Evolutionary conservation across 306 rosid species (phyloP).

Genomic region (Castanopsis chinensis): DNA sequence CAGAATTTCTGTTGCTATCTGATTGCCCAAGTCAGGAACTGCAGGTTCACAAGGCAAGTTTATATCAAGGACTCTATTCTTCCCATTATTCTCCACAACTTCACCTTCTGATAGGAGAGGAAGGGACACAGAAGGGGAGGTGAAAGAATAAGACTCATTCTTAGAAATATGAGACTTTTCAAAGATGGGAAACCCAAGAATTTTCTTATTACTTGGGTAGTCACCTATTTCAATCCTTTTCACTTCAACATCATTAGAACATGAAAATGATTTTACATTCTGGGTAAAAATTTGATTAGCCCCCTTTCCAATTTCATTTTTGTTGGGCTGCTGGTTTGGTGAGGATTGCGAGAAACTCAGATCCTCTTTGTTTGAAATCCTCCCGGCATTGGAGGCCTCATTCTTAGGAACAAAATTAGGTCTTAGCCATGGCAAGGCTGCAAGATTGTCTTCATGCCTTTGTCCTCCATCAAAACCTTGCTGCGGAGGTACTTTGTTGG

Average conservation of each 20-base stretch:
- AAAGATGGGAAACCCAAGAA: constrained; percentile 72
- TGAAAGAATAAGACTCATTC: constrained; percentile 49
- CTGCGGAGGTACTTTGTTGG: constrained; percentile 35
- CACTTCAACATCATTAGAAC: constrained; percentile 39
- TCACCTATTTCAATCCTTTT: constrained; percentile 46
- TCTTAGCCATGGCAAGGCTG: constrained; percentile 71
- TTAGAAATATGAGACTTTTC: constrained; percentile 46
- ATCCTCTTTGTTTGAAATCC: constrained; percentile 39
- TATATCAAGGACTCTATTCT: constrained; percentile 53
- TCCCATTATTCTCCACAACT: constrained; percentile 34
- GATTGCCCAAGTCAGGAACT: constrained; percentile 48
- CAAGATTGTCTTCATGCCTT: constrained; percentile 48
- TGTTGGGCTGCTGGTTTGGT: constrained; percentile 26
- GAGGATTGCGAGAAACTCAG: constrained; percentile 39
- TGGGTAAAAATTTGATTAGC: constrained; percentile 33
- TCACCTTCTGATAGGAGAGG: constrained; percentile 34
- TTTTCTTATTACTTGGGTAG: constrained; percentile 41
- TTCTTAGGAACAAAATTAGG: constrained; percentile 43
- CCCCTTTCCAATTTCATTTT: constrained; percentile 43
- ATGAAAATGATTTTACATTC: constrained; percentile 37
- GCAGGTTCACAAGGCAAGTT: constrained; percentile 76
- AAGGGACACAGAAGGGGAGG: constrained; percentile 36
- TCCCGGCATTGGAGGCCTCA: constrained; percentile 39
- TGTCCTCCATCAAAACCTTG: constrained; percentile 41
- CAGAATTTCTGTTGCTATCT: constrained; percentile 27